phyloP scores from a whole-genome alignment of 352 stramenopile genomes.

The Phytophthora macrochlamydospora region DNA sequence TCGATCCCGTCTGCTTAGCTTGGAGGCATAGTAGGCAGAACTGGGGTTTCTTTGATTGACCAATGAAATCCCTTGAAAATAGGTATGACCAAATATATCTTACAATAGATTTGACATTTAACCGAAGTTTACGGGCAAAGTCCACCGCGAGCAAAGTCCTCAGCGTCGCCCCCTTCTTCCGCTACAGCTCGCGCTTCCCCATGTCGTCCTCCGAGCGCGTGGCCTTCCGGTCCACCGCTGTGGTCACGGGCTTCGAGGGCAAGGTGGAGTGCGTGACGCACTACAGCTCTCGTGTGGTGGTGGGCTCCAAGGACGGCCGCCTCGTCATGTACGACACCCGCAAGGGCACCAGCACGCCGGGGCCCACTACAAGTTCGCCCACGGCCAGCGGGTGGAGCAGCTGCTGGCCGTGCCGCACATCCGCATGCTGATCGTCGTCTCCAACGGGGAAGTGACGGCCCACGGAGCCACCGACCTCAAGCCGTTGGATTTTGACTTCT shows the following conservation, averaged over 20 bases:
- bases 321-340: constrained; percentile 90
- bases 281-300: constrained; percentile 87
- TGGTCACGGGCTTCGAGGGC: constrained; percentile 79
- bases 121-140: too few relatives aligned
- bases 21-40: not conserved
- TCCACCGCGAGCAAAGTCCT: too few relatives aligned
- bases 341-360: constrained; percentile 67
- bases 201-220: constrained; percentile 56
- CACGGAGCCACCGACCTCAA: constrained; percentile 84
- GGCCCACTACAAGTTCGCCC: constrained; percentile 74
- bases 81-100: too few relatives aligned
- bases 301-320: constrained; percentile 79
- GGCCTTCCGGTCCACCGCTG: constrained; percentile 76
- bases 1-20: not conserved
- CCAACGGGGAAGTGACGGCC: constrained; percentile 73
- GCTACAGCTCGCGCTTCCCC: not conserved
- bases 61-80: too few relatives aligned
- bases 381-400: constrained; percentile 80
- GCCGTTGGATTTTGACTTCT: constrained; percentile 81
- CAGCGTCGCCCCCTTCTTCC: too few relatives aligned
- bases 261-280: constrained; percentile 87
- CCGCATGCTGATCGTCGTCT: constrained; percentile 84
- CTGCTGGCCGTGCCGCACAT: constrained; percentile 87
- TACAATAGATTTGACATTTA: too few relatives aligned
- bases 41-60: not conserved